These are phyloP conservation scores for Rubus idaeus DNA, from an alignment of 306 rosid species.

Conservation along the genomic window DNA sequence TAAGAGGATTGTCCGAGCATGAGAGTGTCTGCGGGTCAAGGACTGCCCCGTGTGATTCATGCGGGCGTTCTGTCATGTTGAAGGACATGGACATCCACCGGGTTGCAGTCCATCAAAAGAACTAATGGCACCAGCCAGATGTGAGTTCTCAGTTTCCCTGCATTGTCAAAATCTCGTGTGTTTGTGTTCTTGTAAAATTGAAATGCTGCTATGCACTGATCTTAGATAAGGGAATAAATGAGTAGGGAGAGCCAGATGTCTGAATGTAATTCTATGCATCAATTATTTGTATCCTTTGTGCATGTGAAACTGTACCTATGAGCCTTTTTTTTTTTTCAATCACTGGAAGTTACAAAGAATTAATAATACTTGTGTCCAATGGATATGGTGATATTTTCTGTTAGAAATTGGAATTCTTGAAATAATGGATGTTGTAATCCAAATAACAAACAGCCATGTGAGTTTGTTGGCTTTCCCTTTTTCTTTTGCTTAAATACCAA, in stretches of 20 bases:
- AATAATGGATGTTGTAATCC: not conserved
- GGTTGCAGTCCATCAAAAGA: constrained; percentile 87
- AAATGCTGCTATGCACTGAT: not conserved
- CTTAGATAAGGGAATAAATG: not conserved
- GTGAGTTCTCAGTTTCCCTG: not conserved
- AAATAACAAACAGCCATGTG: not conserved
- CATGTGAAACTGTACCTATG: not conserved
- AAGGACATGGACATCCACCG: constrained; percentile 98
- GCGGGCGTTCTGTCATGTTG: constrained; percentile 96
- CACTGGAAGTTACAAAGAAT: not conserved
- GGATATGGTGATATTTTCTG: not conserved
- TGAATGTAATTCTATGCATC: not conserved
- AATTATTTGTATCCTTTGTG: constrained; percentile 2
- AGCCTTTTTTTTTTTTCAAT: not conserved
- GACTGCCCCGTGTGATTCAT: constrained; percentile 93
- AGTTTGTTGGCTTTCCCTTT: not conserved
- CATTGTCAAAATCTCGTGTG: constrained; percentile 8
- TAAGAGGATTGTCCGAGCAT: constrained; percentile 89
- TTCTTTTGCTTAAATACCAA: not conserved
- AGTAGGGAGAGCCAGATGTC: not conserved
- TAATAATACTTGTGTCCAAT: not conserved
- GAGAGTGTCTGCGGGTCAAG: constrained; percentile 94
- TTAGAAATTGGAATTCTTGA: not conserved
- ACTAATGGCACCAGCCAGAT: constrained; percentile 29
- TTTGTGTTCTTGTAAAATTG: not conserved